Evolutionary conservation across 805 yeast species (phyloP), one percentile per base, ranked within the genome.

Genomic region (Hanseniaspora occidentalis): DNA sequence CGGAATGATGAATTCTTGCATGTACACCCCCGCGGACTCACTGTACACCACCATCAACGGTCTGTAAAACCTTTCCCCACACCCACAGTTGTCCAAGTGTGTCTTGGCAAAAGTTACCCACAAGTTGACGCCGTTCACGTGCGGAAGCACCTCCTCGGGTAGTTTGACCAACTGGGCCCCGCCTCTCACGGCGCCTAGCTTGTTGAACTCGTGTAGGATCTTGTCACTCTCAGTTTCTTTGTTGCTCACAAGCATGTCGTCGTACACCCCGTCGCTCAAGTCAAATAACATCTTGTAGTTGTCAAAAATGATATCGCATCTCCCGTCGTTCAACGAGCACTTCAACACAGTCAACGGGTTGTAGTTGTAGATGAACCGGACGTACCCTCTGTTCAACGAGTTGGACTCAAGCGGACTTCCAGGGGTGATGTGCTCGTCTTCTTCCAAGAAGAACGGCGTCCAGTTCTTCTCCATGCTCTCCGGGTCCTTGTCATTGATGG

Each of bases 131-230:
- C 24, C 22, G 5, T 33, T n/a, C 23, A 33, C 36, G 5, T 33
- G n/a, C 11, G 16, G 22, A 18, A 53, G 53, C 4, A 50, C 19
- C 6, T 38, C 21, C 20, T 36, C 41, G 7, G 53, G 53, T 34
- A 51, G 36, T 10, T 39, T 45, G 14, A 50, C 42, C 38, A 39
- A 47, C 29, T 49, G 54, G 10, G 54, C 47, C n/a, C 51, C 52
- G 39, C 52, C 51, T 40, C 54, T 45, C 40, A 46, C 39, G 14
- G 24, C 24, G 9, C 9, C 13, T n/a, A 33, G 10, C n/a, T 19
- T 33, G 23, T 33, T 33, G 24, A 33, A 33, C n/a, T n/a, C n/a
- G n/a, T n/a, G n/a, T n/a, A n/a, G n/a, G n/a, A n/a, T n/a, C n/a
- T n/a, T n/a, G n/a, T n/a, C n/a, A n/a, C n/a, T n/a, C n/a, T n/a